These are phyloP conservation scores for Xylaria venustula DNA, from an alignment of 495 filamentous ascomycete genomes.

Conservation along the genomic window DNA sequence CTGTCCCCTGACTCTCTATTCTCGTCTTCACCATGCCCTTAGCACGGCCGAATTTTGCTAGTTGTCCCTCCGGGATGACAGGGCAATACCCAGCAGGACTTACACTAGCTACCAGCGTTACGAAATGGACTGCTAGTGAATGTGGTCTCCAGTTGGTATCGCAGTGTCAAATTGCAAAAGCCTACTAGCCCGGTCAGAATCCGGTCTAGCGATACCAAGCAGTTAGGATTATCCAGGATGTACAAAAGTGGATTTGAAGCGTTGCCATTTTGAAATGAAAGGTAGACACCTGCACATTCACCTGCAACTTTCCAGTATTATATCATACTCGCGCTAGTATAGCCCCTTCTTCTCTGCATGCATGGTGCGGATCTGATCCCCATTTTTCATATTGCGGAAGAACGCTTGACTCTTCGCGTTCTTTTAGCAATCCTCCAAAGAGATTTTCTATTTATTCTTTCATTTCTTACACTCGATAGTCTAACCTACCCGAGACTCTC, in stretches of 20 bases:
- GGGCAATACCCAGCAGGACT: background rate
- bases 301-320: background rate
- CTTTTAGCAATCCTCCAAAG: background rate
- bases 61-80: background rate
- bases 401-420: conserved; percentile 3
- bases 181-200: background rate
- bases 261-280: conserved; percentile 5
- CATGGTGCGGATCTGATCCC: conserved; percentile 14
- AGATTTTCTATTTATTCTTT: background rate
- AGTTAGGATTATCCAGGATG: conserved; percentile 11
- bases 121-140: background rate
- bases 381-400: conserved; percentile 17
- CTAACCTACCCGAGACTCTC: background rate
- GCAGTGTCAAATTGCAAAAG: background rate
- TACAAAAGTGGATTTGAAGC: conserved; percentile 10
- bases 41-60: background rate
- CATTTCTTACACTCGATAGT: background rate
- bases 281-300: background rate
- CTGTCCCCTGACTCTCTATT: background rate
- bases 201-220: background rate
- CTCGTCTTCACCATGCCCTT: background rate
- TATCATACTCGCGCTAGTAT: conserved; percentile 11
- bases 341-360: conserved; percentile 10
- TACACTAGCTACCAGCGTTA: background rate
- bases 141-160: conserved; percentile 4